phyloP scores from a whole-genome alignment of 169 alveolate species.

The Plasmodium vivax region DNA sequence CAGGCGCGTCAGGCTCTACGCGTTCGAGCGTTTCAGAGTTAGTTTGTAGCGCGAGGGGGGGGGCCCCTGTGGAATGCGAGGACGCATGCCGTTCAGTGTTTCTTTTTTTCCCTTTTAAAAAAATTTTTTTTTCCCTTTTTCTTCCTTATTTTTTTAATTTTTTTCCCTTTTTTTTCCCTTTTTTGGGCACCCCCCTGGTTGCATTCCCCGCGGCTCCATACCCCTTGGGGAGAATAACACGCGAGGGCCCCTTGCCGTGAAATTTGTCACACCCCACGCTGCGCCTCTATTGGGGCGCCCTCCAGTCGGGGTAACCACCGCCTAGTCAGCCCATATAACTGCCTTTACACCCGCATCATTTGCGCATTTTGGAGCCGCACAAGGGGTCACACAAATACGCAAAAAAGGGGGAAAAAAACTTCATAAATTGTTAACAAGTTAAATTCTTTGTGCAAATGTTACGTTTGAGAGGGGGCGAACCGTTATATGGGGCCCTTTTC shows the following conservation, averaged over 20 bases:
- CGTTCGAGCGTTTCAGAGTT: conserved; percentile 13
- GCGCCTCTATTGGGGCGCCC: not conserved
- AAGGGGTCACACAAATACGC: not conserved
- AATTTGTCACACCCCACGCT: not conserved
- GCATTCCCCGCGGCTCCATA: not conserved
- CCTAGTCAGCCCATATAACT: not conserved
- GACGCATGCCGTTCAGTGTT: not conserved
- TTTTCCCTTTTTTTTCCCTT: not conserved
- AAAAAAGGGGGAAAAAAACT: not conserved
- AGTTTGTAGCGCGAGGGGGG: not conserved
- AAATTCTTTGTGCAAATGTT: not conserved
- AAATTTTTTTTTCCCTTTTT: not conserved
- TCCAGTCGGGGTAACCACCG: not conserved
- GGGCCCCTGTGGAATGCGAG: not conserved
- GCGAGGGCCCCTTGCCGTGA: not conserved
- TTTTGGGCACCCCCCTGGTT: not conserved
- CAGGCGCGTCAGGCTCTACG: conserved; percentile 4
- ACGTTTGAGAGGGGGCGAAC: not conserved
- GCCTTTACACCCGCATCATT: not conserved
- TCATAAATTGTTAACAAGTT: not conserved
- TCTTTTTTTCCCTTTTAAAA: not conserved
- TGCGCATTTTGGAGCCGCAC: not conserved
- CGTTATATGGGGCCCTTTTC: not conserved
- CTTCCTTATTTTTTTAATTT: too few relatives aligned
- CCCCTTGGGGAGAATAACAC: not conserved